Percentiles rank a stretch among this genome's conserved stretches.
Conservation (phyloP, 1,284 basidiomycete species). For the Trametes sp. region DNA sequence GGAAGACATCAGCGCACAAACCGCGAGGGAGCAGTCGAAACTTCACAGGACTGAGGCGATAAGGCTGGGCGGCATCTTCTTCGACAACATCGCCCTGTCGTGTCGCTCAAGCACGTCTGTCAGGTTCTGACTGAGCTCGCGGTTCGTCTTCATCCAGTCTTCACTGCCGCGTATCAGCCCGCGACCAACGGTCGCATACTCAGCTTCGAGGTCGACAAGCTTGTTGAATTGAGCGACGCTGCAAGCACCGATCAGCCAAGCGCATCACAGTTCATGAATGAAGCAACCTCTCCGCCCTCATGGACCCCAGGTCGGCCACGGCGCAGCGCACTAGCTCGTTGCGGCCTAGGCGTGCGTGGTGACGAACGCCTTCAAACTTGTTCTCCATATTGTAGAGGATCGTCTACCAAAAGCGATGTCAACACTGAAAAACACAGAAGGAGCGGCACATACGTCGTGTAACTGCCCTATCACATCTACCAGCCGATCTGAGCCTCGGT, state of each 20-base stretch:
- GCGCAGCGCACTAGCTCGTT: constrained; percentile 52
- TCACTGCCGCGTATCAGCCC: constrained; percentile 44
- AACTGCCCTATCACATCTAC: background rate
- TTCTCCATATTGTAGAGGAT: constrained; percentile 51
- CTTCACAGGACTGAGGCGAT: constrained; percentile 19
- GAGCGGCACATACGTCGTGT: background rate
- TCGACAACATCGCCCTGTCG: constrained; percentile 45
- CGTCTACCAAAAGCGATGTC: constrained; percentile 40
- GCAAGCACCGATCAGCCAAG: no score
- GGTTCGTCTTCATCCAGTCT: constrained; percentile 43
- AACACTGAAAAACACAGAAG: background rate
- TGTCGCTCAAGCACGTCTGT: constrained; percentile 45
- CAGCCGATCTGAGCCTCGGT: background rate
- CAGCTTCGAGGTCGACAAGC: constrained; percentile 51
- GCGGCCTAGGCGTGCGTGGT: constrained; percentile 50
- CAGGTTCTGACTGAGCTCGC: constrained; percentile 38
- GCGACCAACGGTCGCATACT: constrained; percentile 48
- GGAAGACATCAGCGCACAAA: background rate
- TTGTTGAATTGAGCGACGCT: constrained; percentile 50
- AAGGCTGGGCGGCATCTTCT: constrained; percentile 47
- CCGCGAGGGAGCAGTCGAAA: background rate
- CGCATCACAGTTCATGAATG: background rate
- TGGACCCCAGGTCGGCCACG: constrained; percentile 47
- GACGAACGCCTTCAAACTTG: constrained; percentile 50
- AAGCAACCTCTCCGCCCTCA: constrained; percentile 49